A percentile compares a stretch with the other conserved stretches of the same genome.
Conservation (phyloP, 2,329 filamentous ascomycete genomes). For the Thielaviopsis populi region DNA sequence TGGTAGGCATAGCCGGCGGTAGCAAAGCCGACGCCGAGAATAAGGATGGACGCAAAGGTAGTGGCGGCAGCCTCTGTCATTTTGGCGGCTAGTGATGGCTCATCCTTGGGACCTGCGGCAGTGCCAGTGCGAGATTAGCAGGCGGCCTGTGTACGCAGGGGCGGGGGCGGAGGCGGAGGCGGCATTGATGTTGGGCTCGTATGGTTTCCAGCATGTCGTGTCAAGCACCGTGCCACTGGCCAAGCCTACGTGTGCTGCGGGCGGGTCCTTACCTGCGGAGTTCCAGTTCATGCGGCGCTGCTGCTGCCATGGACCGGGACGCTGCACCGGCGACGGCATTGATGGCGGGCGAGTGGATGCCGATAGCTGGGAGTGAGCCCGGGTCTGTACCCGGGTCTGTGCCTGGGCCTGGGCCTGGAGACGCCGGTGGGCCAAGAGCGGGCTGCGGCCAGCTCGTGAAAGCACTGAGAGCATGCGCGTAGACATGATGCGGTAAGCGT, state of each 20-base stretch:
- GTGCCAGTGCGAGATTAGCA: neutral
- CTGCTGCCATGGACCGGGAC: slow-evolving; percentile 1
- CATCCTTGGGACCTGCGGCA: slow-evolving; percentile 15
- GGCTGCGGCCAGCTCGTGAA: slow-evolving; percentile 1
- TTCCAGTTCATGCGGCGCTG: neutral
- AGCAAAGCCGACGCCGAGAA: slow-evolving; percentile 51
- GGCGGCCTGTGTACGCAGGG: neutral
- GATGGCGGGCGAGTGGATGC: neutral
- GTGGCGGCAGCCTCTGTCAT: slow-evolving; percentile 63
- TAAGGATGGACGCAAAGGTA: slow-evolving; percentile 57
- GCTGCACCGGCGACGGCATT: neutral
- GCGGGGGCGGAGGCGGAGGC: too few species aligned
- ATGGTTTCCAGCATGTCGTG: neutral
- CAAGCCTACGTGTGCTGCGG: neutral
- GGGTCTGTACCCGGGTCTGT: too few species aligned
- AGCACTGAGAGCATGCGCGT: slow-evolving; percentile 4
- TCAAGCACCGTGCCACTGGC: neutral
- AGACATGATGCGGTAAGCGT: neutral
- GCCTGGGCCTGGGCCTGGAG: neutral
- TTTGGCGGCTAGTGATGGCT: slow-evolving; percentile 35
- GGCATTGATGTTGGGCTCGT: too few species aligned
- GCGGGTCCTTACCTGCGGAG: neutral
- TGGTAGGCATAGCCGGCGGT: slow-evolving; percentile 65
- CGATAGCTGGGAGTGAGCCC: neutral
- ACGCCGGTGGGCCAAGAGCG: neutral